These are phyloP conservation scores for Fusarium sulawesiense DNA, from an alignment of 2,329 filamentous ascomycete species.

Conservation along the genomic window DNA sequence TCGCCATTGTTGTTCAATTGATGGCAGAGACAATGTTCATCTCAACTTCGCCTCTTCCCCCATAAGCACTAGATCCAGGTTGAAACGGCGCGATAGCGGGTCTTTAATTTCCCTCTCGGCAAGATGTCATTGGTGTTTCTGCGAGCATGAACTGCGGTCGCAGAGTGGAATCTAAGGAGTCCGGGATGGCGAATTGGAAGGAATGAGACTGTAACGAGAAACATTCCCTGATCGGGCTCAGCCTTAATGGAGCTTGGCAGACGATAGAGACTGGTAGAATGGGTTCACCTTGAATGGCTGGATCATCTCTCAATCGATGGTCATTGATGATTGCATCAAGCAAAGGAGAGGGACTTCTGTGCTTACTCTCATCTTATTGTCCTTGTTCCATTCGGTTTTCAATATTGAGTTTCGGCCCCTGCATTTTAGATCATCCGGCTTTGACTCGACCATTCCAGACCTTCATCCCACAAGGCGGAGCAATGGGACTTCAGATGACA, in stretches of 20 bases:
- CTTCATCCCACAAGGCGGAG: background rate
- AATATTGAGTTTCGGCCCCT: background rate
- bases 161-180: background rate
- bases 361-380: background rate
- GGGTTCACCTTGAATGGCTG: too few relatives aligned
- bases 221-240: background rate
- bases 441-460: background rate
- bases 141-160: background rate
- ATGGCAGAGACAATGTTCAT: background rate
- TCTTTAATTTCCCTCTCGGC: background rate
- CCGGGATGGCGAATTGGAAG: background rate
- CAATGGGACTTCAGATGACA: background rate
- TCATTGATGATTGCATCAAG: background rate
- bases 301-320: background rate
- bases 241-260: background rate
- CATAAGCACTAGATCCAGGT: slow-evolving; percentile 14
- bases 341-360: background rate
- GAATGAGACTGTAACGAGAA: background rate
- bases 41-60: background rate
- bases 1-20: too few relatives aligned
- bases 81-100: slow-evolving; percentile 20
- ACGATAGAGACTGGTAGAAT: background rate
- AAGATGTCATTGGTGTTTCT: background rate
- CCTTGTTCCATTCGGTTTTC: background rate
- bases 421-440: background rate